Percentiles rank a stretch among this genome's conserved stretches.
Conservation (phyloP, 345 rosid species). For the Clarkia xantiana region DNA sequence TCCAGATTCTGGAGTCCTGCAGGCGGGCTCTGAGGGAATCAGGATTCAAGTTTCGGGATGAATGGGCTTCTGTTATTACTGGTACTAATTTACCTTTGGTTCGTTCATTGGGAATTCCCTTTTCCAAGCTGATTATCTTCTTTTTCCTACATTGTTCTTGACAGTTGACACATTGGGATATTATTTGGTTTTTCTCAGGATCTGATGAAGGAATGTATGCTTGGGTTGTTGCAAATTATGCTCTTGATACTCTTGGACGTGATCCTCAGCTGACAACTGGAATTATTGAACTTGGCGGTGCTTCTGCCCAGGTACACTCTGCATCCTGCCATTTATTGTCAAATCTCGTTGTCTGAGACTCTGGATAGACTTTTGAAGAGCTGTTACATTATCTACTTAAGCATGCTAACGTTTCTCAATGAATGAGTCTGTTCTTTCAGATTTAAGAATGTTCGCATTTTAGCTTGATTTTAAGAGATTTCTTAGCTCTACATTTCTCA, state of each 20-base stretch:
- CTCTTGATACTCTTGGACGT: conserved; percentile 66
- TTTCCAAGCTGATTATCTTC: no score
- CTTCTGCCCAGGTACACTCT: conserved; percentile 74
- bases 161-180: conserved; percentile 4
- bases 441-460: no score
- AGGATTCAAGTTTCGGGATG: conserved; percentile 49
- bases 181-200: conserved; percentile 23
- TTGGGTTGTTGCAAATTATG: conserved; percentile 86
- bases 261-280: conserved; percentile 67
- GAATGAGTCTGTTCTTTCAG: no score
- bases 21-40: conserved; percentile 44
- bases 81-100: conserved; percentile 19
- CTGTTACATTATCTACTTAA: no score
- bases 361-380: no score
- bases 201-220: conserved; percentile 95
- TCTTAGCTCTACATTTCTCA: no score
- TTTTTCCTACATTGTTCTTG: background rate
- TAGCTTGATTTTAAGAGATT: no score
- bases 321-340: no score
- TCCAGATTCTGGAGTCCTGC: conserved; percentile 38
- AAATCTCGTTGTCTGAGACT: no score
- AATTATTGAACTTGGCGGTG: conserved; percentile 94
- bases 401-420: no score
- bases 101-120: background rate
- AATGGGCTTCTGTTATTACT: conserved; percentile 70